Evolutionary conservation across 371 early-diverging fungal species (phyloP).

Genomic region (Mucor irregularis): DNA sequence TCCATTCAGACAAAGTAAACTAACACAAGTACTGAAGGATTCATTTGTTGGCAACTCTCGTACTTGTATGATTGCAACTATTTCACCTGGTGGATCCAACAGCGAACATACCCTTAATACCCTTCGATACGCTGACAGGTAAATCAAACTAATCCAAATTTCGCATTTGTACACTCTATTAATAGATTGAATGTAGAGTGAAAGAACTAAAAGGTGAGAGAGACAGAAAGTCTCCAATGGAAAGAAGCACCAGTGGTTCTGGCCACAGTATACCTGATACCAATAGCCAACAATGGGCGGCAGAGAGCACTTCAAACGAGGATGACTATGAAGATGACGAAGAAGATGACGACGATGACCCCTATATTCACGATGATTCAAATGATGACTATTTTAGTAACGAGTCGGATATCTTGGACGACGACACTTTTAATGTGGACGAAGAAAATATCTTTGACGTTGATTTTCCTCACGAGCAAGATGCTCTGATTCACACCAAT

Average conservation of each 20-base stretch:
- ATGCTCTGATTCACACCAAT: conserved; percentile 27
- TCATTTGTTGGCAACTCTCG: conserved; percentile 95
- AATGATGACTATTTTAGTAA: conserved; percentile 28
- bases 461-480: conserved; percentile 53
- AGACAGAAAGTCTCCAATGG: conserved; percentile 19
- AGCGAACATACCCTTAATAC: conserved; percentile 98
- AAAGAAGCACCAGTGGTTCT: conserved; percentile 11
- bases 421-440: conserved; percentile 49
- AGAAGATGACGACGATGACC: conserved; percentile 24
- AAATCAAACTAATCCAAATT: no score
- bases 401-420: conserved; percentile 43
- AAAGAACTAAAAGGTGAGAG: conserved; percentile 83
- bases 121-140: conserved; percentile 93
- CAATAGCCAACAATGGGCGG: neutral
- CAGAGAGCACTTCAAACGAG: neutral
- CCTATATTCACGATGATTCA: conserved; percentile 25
- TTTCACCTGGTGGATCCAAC: conserved; percentile 87
- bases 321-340: conserved; percentile 11
- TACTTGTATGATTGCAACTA: conserved; percentile 96
- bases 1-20: conserved; percentile 95
- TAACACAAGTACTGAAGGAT: conserved; percentile 95
- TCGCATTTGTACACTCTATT: no score
- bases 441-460: conserved; percentile 57
- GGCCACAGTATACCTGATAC: conserved; percentile 1
- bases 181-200: no score